phyloP scores from a whole-genome alignment of 2,329 filamentous ascomycete genomes.

The Clonostachys chloroleuca region DNA sequence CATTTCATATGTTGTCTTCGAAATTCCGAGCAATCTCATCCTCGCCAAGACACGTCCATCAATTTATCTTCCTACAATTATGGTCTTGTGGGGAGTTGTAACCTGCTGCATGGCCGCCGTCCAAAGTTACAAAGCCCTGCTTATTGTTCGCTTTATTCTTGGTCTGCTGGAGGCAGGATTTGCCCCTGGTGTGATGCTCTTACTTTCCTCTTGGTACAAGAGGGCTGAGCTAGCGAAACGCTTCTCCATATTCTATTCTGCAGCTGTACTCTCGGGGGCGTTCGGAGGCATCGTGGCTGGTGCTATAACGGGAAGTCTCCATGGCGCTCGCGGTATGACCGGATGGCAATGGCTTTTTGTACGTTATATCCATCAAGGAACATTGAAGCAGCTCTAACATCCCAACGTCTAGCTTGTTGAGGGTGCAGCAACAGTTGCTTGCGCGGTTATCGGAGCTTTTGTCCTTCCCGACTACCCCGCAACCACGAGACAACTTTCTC shows the following conservation, averaged over 20 bases:
- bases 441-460: conserved; percentile 55
- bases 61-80: conserved; percentile 62
- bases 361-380: neutral
- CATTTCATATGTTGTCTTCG: conserved; percentile 63
- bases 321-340: conserved; percentile 40
- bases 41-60: conserved; percentile 59
- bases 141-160: conserved; percentile 36
- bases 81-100: conserved; percentile 40
- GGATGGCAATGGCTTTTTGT: conserved; percentile 47
- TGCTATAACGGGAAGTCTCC: conserved; percentile 49
- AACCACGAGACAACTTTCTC: conserved; percentile 45
- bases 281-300: conserved; percentile 60
- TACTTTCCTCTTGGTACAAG: conserved; percentile 65
- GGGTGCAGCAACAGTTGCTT: conserved; percentile 58
- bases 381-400: too few species aligned
- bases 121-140: conserved; percentile 14
- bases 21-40: conserved; percentile 60
- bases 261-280: conserved; percentile 63
- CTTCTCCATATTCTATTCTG: conserved; percentile 65
- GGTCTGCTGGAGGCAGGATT: conserved; percentile 57
- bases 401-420: conserved; percentile 35
- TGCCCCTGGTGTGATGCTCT: conserved; percentile 53
- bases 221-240: conserved; percentile 19
- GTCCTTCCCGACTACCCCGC: conserved; percentile 68
- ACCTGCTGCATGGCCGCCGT: conserved; percentile 19